Evolutionary conservation across 257 asterid genomes (phyloP).

Genomic region (Buddleja alternifolia): DNA sequence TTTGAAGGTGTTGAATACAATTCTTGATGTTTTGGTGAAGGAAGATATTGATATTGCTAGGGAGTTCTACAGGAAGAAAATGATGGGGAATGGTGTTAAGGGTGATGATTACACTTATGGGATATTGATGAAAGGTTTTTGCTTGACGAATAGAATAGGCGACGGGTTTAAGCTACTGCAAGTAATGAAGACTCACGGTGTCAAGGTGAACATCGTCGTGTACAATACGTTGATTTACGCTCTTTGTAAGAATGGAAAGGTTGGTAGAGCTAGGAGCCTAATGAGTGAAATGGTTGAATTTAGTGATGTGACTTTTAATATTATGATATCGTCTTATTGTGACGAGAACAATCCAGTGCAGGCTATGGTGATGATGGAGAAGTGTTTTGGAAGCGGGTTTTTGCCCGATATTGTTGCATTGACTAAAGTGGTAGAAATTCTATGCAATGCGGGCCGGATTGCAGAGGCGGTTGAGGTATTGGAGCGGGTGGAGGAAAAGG

Average conservation of each 20-base stretch:
- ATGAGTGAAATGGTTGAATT: constrained; percentile 67
- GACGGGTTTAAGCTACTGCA: constrained; percentile 90
- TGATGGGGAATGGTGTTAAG: constrained; percentile 64
- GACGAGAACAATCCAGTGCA: constrained; percentile 63
- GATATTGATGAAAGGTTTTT: constrained; percentile 93
- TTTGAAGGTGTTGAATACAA: constrained; percentile 71
- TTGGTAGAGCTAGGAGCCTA: constrained; percentile 86
- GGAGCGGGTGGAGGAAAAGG: constrained; percentile 70
- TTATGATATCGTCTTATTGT: constrained; percentile 78
- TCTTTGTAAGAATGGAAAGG: constrained; percentile 82
- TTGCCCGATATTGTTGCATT: constrained; percentile 69
- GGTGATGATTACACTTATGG: constrained; percentile 88
- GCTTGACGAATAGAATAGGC: constrained; percentile 81
- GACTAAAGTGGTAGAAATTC: constrained; percentile 64
- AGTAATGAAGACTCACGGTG: constrained; percentile 59
- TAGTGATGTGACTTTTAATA: constrained; percentile 76
- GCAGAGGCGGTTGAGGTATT: constrained; percentile 79
- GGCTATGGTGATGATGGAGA: constrained; percentile 83
- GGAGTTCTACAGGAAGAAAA: constrained; percentile 80
- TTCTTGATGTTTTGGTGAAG: constrained; percentile 91
- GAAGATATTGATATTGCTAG: constrained; percentile 87
- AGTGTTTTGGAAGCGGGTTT: constrained; percentile 62
- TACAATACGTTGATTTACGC: constrained; percentile 80
- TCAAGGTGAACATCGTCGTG: constrained; percentile 55
- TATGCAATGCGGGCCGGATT: constrained; percentile 57